Conservation (phyloP, 352 stramenopile species). For the Hyaloperonospora arabidopsidis region DNA sequence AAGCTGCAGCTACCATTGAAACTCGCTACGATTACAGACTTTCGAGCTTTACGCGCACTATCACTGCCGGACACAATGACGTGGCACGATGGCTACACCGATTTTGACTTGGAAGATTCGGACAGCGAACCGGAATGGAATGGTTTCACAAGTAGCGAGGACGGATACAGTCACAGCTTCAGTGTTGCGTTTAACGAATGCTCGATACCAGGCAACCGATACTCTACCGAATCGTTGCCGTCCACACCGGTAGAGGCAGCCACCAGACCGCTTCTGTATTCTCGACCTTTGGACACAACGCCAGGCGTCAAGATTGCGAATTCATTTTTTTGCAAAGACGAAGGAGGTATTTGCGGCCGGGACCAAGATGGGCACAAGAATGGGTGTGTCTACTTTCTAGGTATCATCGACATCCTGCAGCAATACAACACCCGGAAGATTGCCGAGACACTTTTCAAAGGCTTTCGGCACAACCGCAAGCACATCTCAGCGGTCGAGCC, state of each 20-base stretch:
- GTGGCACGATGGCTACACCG: slow-evolving; percentile 14
- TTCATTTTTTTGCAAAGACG: slow-evolving; percentile 68
- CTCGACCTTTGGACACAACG: slow-evolving; percentile 41
- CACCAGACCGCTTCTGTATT: slow-evolving; percentile 33
- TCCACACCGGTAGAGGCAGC: slow-evolving; percentile 13
- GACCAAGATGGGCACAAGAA: slow-evolving; percentile 58
- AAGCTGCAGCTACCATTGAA: slow-evolving; percentile 8
- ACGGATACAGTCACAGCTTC: slow-evolving; percentile 16
- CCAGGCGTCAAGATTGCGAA: slow-evolving; percentile 39
- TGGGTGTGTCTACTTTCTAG: slow-evolving; percentile 85
- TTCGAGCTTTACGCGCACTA: slow-evolving; percentile 19
- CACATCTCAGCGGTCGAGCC: slow-evolving; percentile 85
- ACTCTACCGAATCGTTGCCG: slow-evolving; percentile 13
- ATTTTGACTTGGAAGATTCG: slow-evolving; percentile 24
- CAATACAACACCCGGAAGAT: slow-evolving; percentile 90
- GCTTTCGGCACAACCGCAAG: slow-evolving; percentile 73
- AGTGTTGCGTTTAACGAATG: slow-evolving; percentile 17
- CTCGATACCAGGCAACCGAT: slow-evolving; percentile 17
- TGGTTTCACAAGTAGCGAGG: slow-evolving; percentile 31
- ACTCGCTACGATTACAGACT: not conserved
- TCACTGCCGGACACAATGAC: slow-evolving; percentile 21
- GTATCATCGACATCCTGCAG: slow-evolving; percentile 92
- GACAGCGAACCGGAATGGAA: slow-evolving; percentile 32
- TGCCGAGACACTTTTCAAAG: slow-evolving; percentile 86
- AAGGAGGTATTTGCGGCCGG: slow-evolving; percentile 63